Percentiles rank a stretch among this genome's conserved stretches.
phyloP scores from a whole-genome alignment of 371 early-diverging fungal genomes.

The Sanchytrium tribonematis region DNA sequence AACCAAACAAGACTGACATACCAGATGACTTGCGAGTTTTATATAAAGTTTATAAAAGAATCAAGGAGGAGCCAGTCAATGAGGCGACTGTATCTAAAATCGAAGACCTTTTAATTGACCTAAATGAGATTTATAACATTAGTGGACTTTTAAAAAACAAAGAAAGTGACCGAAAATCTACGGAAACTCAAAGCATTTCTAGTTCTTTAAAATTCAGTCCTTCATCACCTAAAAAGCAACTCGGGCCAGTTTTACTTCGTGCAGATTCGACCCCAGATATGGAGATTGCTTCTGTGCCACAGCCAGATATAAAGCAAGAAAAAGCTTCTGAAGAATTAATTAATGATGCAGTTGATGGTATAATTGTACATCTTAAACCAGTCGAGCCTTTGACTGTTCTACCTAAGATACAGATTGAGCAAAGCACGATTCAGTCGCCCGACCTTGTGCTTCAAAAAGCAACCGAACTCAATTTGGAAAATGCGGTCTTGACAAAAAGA shows the following conservation, averaged over 20 bases:
- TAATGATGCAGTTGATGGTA: background rate
- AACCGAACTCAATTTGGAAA: background rate
- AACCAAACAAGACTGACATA: background rate
- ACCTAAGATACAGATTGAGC: background rate
- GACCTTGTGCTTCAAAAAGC: background rate
- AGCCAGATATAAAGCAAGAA: background rate
- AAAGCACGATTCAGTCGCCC: background rate
- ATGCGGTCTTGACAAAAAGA: background rate
- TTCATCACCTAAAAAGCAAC: background rate
- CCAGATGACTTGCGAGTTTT: background rate
- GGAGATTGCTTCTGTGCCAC: background rate
- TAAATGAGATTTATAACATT: background rate
- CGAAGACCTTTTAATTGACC: background rate
- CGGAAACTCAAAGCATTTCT: background rate
- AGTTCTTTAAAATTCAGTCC: background rate
- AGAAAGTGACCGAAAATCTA: background rate
- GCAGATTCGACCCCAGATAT: background rate
- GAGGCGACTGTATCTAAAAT: background rate
- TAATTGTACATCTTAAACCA: background rate
- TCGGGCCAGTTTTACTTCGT: background rate
- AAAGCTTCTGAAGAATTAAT: background rate
- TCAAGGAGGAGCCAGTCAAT: background rate
- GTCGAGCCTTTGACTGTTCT: background rate
- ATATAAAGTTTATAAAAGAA: background rate
- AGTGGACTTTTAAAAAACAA: background rate